A percentile compares a stretch with the other conserved stretches of the same genome.
These are phyloP conservation scores for Pseudopediastrum boryanum DNA, from an alignment of 139 green algal genomes.

Conservation along the genomic window DNA sequence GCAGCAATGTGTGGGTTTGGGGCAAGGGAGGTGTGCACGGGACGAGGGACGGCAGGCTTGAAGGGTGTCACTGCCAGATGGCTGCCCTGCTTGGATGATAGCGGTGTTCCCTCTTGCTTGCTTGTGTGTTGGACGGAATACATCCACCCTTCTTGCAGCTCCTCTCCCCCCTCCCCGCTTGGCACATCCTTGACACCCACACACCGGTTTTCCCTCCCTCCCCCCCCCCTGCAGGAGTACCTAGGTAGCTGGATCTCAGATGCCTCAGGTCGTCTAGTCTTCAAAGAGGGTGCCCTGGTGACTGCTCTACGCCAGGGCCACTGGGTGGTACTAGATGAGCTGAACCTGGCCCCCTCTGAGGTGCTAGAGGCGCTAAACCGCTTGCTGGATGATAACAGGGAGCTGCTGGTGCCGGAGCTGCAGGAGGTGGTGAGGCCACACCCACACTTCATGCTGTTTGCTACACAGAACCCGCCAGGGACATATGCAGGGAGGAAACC, in stretches of 20 bases:
- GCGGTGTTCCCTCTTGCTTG: too few relatives aligned
- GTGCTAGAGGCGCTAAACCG: slow-evolving; percentile 98
- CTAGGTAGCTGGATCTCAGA: slow-evolving; percentile 70
- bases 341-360: slow-evolving; percentile 96
- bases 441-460: slow-evolving; percentile 99
- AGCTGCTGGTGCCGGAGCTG: slow-evolving; percentile 98
- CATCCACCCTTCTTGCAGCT: too few relatives aligned
- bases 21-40: too few relatives aligned
- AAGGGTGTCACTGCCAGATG: too few relatives aligned
- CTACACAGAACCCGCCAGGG: slow-evolving; percentile 97
- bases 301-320: slow-evolving; percentile 85
- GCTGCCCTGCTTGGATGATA: too few relatives aligned
- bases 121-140: too few relatives aligned
- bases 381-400: slow-evolving; percentile 98
- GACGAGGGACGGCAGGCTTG: too few relatives aligned
- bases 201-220: too few relatives aligned
- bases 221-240: slow-evolving; percentile 84
- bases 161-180: too few relatives aligned
- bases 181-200: too few relatives aligned
- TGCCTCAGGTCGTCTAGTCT: slow-evolving; percentile 74
- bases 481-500: slow-evolving; percentile 85
- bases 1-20: too few relatives aligned
- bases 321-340: slow-evolving; percentile 98
- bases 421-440: slow-evolving; percentile 92
- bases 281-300: slow-evolving; percentile 94